Evolutionary conservation across 2,329 filamentous ascomycete genomes (phyloP).

Genomic region (Bipolaris zeicola): DNA sequence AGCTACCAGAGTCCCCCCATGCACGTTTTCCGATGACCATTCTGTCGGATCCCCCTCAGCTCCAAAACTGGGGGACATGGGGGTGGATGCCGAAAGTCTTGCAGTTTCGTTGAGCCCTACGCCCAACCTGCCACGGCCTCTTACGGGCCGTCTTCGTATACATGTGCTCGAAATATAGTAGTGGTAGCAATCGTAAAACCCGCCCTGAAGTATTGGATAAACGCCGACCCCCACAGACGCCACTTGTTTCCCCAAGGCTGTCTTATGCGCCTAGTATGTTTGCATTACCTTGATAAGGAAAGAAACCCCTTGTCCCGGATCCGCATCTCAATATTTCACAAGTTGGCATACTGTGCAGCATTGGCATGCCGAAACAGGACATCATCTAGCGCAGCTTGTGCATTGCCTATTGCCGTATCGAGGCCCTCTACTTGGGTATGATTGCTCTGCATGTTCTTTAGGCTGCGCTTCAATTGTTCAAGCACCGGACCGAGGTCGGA

Average conservation of each 20-base stretch:
- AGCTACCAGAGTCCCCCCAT: slow-evolving; percentile 31
- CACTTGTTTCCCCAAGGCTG: slow-evolving; percentile 14
- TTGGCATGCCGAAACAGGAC: slow-evolving; percentile 42
- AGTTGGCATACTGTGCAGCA: slow-evolving; percentile 38
- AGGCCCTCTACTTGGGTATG: slow-evolving; percentile 46
- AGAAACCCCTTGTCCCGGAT: slow-evolving; percentile 20
- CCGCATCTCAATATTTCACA: slow-evolving; percentile 42
- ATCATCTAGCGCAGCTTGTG: slow-evolving; percentile 43
- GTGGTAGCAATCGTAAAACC: neutral
- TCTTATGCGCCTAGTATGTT: slow-evolving; percentile 23
- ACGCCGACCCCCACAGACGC: slow-evolving; percentile 26
- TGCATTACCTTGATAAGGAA: slow-evolving; percentile 25
- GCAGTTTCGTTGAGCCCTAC: slow-evolving; percentile 11
- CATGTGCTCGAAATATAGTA: neutral
- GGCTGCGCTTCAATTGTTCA: slow-evolving; percentile 46
- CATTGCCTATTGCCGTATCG: slow-evolving; percentile 35
- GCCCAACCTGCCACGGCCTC: slow-evolving; percentile 3
- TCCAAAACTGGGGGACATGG: slow-evolving; percentile 31
- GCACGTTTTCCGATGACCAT: slow-evolving; percentile 40
- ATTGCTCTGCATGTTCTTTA: slow-evolving; percentile 49
- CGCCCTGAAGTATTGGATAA: slow-evolving; percentile 28
- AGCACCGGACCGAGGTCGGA: slow-evolving; percentile 42
- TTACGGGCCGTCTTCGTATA: slow-evolving; percentile 1
- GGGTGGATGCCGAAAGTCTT: neutral
- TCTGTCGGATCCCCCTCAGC: slow-evolving; percentile 24